These are phyloP conservation scores for Pseudozyma tsukubaensis DNA, from an alignment of 1,284 basidiomycete species.

Conservation along the genomic window DNA sequence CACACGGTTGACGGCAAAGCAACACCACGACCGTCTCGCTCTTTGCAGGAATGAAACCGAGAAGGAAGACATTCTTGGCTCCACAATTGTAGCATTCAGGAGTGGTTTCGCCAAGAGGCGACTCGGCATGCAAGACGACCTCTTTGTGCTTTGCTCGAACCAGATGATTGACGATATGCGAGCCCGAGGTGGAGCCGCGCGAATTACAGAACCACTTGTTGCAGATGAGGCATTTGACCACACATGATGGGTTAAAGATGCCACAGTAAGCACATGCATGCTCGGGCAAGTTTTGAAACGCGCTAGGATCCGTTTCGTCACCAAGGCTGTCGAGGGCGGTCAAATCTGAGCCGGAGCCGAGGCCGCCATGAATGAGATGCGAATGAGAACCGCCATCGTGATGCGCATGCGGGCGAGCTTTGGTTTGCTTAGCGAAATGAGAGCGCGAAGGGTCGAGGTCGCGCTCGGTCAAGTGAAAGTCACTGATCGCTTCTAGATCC, in stretches of 20 bases:
- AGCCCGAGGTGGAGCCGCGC: conserved; percentile 93
- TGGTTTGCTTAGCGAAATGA: conserved; percentile 1
- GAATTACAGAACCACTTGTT: conserved; percentile 98
- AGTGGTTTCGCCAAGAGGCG: conserved; percentile 93
- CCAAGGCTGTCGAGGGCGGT: conserved; percentile 15
- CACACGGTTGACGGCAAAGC: conserved; percentile 99
- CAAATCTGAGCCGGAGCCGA: not conserved
- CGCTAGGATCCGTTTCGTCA: conserved; percentile 21
- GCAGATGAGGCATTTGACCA: conserved; percentile 95
- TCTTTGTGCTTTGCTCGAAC: conserved; percentile 99
- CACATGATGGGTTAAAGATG: conserved; percentile 96
- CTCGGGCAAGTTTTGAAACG: conserved; percentile 40
- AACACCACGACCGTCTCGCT: conserved; percentile 98
- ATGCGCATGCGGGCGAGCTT: conserved; percentile 12
- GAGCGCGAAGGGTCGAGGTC: conserved; percentile 34
- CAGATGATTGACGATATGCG: conserved; percentile 97
- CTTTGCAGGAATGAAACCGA: conserved; percentile 99
- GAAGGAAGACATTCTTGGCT: conserved; percentile 99
- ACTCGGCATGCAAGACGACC: conserved; percentile 93
- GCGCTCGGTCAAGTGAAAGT: conserved; percentile 51
- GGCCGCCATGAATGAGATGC: conserved; percentile 1
- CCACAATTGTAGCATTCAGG: conserved; percentile 98
- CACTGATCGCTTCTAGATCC: conserved; percentile 55
- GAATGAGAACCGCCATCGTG: conserved; percentile 4
- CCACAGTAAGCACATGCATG: conserved; percentile 80